These are phyloP conservation scores for Thalassiosira tumida DNA, from an alignment of 352 stramenopile species.

Conservation along the genomic window DNA sequence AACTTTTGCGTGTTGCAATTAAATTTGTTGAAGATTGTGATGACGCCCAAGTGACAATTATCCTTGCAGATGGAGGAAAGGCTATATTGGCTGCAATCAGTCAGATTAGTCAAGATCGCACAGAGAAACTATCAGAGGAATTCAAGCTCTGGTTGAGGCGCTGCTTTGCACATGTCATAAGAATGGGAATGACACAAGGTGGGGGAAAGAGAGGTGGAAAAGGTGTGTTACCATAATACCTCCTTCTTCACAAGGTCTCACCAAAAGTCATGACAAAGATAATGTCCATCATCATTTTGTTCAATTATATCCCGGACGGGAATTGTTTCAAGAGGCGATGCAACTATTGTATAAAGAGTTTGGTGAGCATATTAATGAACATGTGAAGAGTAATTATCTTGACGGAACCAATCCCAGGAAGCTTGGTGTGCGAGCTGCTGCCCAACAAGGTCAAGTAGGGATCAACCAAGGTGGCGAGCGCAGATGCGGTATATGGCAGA, in stretches of 20 bases:
- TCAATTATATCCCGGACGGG: too few relatives aligned
- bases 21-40: neutral
- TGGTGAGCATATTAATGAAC: too few relatives aligned
- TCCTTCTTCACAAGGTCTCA: too few relatives aligned
- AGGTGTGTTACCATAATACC: too few relatives aligned
- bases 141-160: neutral
- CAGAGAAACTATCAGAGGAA: too few relatives aligned
- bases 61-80: conserved; percentile 25
- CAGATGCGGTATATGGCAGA: conserved; percentile 1
- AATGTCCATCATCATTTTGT: too few relatives aligned
- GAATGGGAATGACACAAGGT: conserved; percentile 19
- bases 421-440: conserved; percentile 1
- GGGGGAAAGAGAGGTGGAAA: conserved; percentile 27
- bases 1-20: neutral
- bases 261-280: too few relatives aligned
- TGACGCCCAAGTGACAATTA: neutral
- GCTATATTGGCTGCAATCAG: neutral
- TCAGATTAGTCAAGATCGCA: too few relatives aligned
- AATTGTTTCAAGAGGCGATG: too few relatives aligned
- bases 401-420: too few relatives aligned
- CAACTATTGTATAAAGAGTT: too few relatives aligned
- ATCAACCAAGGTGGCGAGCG: conserved; percentile 36
- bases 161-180: conserved; percentile 47
- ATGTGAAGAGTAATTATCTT: too few relatives aligned
- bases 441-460: conserved; percentile 21